A percentile compares a stretch with the other conserved stretches of the same genome.
Evolutionary conservation across 371 early-diverging fungal species (phyloP).

Genomic region (Rhizopus arrhizus): DNA sequence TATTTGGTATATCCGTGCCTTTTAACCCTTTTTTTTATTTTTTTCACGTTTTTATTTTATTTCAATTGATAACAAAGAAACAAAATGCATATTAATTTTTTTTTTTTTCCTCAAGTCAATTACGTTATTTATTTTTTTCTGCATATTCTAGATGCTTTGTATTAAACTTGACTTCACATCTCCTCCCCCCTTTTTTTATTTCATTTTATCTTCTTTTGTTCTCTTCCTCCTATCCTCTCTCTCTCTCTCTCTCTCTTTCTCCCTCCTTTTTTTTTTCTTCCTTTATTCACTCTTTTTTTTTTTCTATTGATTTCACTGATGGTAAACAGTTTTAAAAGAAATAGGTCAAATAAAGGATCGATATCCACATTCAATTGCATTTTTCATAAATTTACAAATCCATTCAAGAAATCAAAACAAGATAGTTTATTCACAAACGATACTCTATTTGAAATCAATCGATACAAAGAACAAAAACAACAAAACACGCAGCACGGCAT

Average conservation of each 20-base stretch:
- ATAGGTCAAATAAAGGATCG: constrained; percentile 20
- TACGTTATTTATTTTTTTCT: neutral
- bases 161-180: too few relatives aligned
- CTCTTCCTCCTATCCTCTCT: neutral
- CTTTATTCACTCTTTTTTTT: neutral
- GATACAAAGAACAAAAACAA: constrained; percentile 25
- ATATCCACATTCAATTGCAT: constrained; percentile 8
- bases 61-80: neutral
- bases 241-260: neutral
- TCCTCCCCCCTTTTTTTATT: neutral
- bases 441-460: constrained; percentile 23
- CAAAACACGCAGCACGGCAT: constrained; percentile 2
- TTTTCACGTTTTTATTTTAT: neutral
- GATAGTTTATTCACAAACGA: constrained; percentile 21
- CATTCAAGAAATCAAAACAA: constrained; percentile 19
- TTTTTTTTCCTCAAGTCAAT: too few relatives aligned
- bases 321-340: constrained; percentile 23
- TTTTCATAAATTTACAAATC: constrained; percentile 12
- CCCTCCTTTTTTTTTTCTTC: neutral
- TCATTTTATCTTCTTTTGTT: constrained; percentile 1
- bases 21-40: neutral
- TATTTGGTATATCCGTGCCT: too few relatives aligned
- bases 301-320: constrained; percentile 4
- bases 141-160: constrained; percentile 1
- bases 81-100: too few relatives aligned